Percentiles rank a stretch among this genome's conserved stretches.
These are phyloP conservation scores for Corylus avellana DNA, from an alignment of 306 rosid species.

Conservation along the genomic window DNA sequence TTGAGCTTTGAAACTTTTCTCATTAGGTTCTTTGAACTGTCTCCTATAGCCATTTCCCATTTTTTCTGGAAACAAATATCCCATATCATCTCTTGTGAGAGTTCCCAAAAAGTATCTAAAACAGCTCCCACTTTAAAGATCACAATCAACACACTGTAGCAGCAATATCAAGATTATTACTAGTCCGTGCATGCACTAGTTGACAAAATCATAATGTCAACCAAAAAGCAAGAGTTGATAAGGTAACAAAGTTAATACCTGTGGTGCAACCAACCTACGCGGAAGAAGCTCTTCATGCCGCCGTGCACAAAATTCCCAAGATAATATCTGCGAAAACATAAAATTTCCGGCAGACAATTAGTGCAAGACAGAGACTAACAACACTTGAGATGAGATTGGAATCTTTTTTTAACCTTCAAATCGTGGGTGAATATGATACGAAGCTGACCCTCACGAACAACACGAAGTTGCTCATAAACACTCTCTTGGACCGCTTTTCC, in stretches of 20 bases:
- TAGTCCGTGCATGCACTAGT: background rate
- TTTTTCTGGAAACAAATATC: background rate
- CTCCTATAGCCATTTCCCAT: background rate
- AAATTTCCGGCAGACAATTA: constrained; percentile 8
- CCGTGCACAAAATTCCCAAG: constrained; percentile 96
- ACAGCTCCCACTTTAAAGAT: background rate
- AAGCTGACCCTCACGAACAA: constrained; percentile 97
- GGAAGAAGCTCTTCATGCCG: constrained; percentile 98
- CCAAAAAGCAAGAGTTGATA: constrained; percentile 4
- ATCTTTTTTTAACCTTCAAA: constrained; percentile 59
- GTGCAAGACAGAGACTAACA: constrained; percentile 10
- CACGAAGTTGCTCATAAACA: constrained; percentile 95
- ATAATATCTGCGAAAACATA: constrained; percentile 55
- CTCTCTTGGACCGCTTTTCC: constrained; percentile 94
- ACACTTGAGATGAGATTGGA: background rate
- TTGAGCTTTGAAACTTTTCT: background rate
- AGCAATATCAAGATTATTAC: background rate
- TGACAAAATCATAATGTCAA: background rate
- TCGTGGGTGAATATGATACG: constrained; percentile 85
- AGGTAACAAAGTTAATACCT: constrained; percentile 55
- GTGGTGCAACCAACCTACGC: constrained; percentile 91
- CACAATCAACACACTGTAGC: background rate
- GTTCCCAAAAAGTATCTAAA: background rate
- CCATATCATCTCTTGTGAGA: background rate
- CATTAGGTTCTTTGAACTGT: background rate